Conservation (phyloP, 2,329 filamentous ascomycete genomes). For the Graphilbum fragrans region DNA sequence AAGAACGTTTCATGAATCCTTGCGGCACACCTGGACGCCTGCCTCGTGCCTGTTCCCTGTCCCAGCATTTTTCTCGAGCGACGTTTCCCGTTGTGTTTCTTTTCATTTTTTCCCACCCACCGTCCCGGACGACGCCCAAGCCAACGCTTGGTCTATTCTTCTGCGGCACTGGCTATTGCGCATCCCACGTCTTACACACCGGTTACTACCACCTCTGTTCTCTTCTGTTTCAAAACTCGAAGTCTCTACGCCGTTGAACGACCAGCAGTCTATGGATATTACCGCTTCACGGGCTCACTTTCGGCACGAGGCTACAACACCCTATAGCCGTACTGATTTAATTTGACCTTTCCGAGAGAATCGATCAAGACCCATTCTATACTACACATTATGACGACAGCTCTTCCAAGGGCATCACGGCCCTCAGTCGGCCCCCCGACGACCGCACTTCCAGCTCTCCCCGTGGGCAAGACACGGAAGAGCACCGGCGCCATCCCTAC, state of each 20-base stretch:
- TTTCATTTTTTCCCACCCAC: too few relatives aligned
- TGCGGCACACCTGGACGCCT: slow-evolving; percentile 5
- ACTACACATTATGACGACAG: slow-evolving; percentile 49
- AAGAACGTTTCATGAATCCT: slow-evolving; percentile 15
- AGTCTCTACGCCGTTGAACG: background rate
- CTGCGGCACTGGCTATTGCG: too few relatives aligned
- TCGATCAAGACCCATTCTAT: too few relatives aligned
- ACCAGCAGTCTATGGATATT: background rate
- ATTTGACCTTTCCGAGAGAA: too few relatives aligned
- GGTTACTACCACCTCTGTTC: too few relatives aligned
- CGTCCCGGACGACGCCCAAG: too few relatives aligned
- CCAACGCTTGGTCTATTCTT: too few relatives aligned
- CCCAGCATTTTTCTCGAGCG: background rate
- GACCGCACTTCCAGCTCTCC: slow-evolving; percentile 61
- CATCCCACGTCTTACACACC: too few relatives aligned
- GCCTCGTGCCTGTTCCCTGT: background rate
- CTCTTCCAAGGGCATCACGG: slow-evolving; percentile 55
- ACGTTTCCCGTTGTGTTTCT: background rate
- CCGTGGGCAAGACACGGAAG: slow-evolving; percentile 60
- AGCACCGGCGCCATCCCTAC: slow-evolving; percentile 37
- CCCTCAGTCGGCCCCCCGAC: slow-evolving; percentile 60
- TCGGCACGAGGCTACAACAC: slow-evolving; percentile 1
- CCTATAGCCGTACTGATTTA: too few relatives aligned
- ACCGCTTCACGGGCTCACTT: background rate
- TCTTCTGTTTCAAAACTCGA: too few relatives aligned